Base-by-base conservation (phyloP, 176 grass and related monocot species). In the Dactylis glomerata region DNA sequence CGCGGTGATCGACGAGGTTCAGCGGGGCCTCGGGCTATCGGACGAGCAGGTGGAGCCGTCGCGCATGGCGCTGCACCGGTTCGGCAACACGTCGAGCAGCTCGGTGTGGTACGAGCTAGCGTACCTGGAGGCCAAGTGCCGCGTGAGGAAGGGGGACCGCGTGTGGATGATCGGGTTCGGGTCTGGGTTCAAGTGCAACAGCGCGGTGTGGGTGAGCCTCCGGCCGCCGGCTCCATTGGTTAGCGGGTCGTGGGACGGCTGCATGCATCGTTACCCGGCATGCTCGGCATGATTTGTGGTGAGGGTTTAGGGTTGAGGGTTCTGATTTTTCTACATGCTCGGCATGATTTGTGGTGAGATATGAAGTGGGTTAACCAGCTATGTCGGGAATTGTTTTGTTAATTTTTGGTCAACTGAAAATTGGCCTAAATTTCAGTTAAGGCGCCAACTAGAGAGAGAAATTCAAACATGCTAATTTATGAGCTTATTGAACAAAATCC, bases 111-210 rank as follows among this genome's bases (percentile, higher is more conserved):
- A 98, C 87, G 95, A 98, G 89, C 89, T 95, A 42, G 92, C 84
- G 5, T 98, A 98, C 92, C 91, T 91, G 50, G 95, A 97, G 84
- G 80, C 92, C 67, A 98, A 98, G 68, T 87, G 89, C 0, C 64
- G 95, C 0, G 88, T 98, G 92, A 47, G 81, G 2, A n/a, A 20
- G 0, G 95, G 95, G 0, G 83, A 95, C 80, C 87, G 89, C 1
- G 91, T 95, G 9, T 98, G 95, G 92, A 94, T 93, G 92, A 91
- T 95, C 12, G 95, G 92, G 0, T 95, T 95, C 45, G 95, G 95
- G 2, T 93, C 92, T 1, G 95, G 95, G 5, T 98, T 95, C 92
- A 95, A 95, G 86, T 98, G 95, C 91, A 98, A 98, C 87, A 98
- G 92, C 68, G 91, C 89, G 0, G 83, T 86, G 10, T 98, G 95